Evolutionary conservation across 1,284 basidiomycete species (phyloP), one percentile per base, ranked within the genome.

Genomic region (Xerocomus alliaceus): DNA sequence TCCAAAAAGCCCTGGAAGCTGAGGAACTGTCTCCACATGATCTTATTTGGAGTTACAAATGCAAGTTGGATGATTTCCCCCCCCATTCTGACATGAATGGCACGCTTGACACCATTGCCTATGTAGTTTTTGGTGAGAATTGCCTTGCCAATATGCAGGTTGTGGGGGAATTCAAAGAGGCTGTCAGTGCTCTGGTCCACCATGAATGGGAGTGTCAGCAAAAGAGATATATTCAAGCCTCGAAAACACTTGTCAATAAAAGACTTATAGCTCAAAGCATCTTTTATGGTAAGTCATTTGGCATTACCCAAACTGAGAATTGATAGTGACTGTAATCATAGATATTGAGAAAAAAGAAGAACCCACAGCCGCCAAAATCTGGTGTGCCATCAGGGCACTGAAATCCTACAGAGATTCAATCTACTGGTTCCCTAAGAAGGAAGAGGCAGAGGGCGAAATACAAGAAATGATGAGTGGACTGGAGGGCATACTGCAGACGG

Each of bases 131-230:
- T n/a, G 35, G 44, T 12, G 35, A 58, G 29, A 58, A 58, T 10
- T 58, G 53, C 34, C 53, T 58, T 32, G 56, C 44, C n/a, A 58
- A 28, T 17, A 12, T 9, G 0, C 28, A 20, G 15, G 35, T 58
- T 24, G 56, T 54, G 2, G 34, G 41, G 17, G 56, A 39, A 4
- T 58, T 57, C 49, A 57, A 57, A 29, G 56, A 57, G 12, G 49
- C 56, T 11, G 32, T 57, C n/a, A 0, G 22, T 12, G 26, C 56
- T 13, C 4, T 58, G 32, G n/a, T 47, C 15, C 51, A 58, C 28
- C 51, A 58, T 3, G 35, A 55, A 29, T 58, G 51, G 57, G 57
- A 58, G 57, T 28, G 29, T 9, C 57, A 58, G 29, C 28, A 29
- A 22, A 58, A 56, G 45, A 56, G 18, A 11, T 56, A 56, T 31